Conservation (phyloP, 495 filamentous ascomycete genomes). For the Aspergillus asperescens region DNA sequence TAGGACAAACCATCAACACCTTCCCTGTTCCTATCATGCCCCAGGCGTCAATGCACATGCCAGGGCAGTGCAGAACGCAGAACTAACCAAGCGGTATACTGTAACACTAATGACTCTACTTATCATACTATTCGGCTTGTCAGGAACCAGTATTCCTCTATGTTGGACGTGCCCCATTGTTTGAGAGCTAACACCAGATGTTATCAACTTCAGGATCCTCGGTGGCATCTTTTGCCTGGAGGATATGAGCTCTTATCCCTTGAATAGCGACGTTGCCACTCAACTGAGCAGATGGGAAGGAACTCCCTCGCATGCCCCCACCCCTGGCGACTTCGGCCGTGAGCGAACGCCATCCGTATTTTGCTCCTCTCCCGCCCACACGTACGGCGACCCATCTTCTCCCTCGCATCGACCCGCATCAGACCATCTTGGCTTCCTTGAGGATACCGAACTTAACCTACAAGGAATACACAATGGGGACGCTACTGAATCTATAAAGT, state of each 20-base stretch:
- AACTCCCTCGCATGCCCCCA: slow-evolving; percentile 11
- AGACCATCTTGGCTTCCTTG: slow-evolving; percentile 9
- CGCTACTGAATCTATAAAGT: slow-evolving; percentile 18
- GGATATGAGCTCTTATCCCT: not conserved
- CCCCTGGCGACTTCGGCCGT: slow-evolving; percentile 18
- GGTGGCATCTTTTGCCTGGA: slow-evolving; percentile 9
- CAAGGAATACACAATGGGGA: not conserved
- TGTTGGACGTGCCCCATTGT: not conserved
- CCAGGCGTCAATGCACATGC: not conserved
- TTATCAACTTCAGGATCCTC: slow-evolving; percentile 3
- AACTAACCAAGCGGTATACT: not conserved
- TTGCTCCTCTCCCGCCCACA: slow-evolving; percentile 10
- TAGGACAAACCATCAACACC: not conserved
- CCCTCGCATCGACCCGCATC: not conserved
- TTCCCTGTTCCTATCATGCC: not conserved
- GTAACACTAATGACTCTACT: not conserved
- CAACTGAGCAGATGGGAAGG: slow-evolving; percentile 12
- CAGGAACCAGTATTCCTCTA: not conserved
- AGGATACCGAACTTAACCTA: not conserved
- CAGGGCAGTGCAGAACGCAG: not conserved
- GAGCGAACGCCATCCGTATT: slow-evolving; percentile 20
- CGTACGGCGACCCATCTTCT: not conserved
- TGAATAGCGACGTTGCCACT: slow-evolving; percentile 12
- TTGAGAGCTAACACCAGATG: slow-evolving; percentile 7
- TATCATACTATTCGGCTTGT: slow-evolving; percentile 4